Evolutionary conservation across 1,284 basidiomycete species (phyloP).

Genomic region (Marasmius sp.): DNA sequence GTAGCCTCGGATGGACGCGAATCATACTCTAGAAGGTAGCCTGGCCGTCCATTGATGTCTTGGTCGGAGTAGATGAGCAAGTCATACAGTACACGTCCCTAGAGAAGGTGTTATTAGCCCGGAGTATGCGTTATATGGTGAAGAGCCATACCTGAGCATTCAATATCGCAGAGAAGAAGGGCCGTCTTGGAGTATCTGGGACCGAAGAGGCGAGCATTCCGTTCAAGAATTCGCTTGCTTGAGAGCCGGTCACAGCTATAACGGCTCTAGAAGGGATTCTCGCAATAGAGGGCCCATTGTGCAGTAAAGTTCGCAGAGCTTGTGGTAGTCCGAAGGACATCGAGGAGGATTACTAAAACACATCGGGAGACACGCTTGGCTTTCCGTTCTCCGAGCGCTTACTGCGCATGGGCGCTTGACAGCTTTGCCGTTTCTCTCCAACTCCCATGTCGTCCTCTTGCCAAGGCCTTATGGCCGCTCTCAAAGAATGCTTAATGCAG

Average conservation of each 20-base stretch:
- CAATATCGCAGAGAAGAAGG: constrained; percentile 80
- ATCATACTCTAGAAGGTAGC: constrained; percentile 79
- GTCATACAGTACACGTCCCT: constrained; percentile 92
- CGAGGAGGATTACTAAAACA: neutral
- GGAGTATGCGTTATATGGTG: constrained; percentile 3
- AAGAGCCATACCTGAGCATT: constrained; percentile 74
- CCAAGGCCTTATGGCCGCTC: constrained; percentile 66
- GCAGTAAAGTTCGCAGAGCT: constrained; percentile 43
- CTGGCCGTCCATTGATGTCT: constrained; percentile 44
- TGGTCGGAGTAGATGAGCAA: constrained; percentile 78
- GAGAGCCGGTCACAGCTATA: constrained; percentile 78
- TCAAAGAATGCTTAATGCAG: constrained; percentile 77
- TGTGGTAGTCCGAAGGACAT: constrained; percentile 26
- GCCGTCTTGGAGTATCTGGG: constrained; percentile 45
- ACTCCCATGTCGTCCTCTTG: constrained; percentile 75
- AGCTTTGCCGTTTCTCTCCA: neutral
- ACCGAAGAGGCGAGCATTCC: constrained; percentile 77
- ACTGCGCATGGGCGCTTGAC: neutral
- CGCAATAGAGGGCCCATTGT: constrained; percentile 57
- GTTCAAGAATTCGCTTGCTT: constrained; percentile 86
- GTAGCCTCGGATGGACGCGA: constrained; percentile 54
- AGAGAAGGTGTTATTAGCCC: constrained; percentile 7
- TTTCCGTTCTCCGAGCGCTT: neutral
- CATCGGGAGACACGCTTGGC: neutral
- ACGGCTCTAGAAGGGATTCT: constrained; percentile 65